Conservation (phyloP, 768 basidiomycete species). For the Mycena vulgaris region DNA sequence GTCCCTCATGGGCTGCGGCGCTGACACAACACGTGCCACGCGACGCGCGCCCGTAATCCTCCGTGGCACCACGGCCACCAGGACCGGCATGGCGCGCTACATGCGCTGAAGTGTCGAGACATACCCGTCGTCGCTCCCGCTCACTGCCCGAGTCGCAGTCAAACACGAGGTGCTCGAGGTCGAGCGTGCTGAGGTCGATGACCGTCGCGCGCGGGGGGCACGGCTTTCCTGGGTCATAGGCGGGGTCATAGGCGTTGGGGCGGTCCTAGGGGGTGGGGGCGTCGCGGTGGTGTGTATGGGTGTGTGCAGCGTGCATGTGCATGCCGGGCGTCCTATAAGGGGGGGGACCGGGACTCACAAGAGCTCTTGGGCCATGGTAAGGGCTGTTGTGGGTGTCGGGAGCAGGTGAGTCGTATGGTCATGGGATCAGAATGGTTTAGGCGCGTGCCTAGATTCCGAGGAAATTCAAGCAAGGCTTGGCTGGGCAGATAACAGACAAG, state of each 20-base stretch:
- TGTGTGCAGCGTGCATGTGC: not conserved
- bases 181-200: constrained; percentile 33
- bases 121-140: constrained; percentile 36
- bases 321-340: not conserved
- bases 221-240: not conserved
- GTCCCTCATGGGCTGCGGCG: not conserved
- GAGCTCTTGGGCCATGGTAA: not conserved
- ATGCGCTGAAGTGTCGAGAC: constrained; percentile 35
- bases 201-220: constrained; percentile 3
- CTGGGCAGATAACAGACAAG: too few species aligned
- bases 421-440: too few species aligned
- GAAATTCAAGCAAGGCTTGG: too few species aligned
- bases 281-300: constrained; percentile 2
- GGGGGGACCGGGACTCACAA: not conserved
- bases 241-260: not conserved
- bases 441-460: too few species aligned
- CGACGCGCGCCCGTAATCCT: constrained; percentile 35
- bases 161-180: constrained; percentile 32
- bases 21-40: constrained; percentile 26
- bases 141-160: constrained; percentile 36
- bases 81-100: not conserved
- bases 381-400: not conserved
- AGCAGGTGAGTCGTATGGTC: too few species aligned
- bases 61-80: not conserved
- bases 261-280: constrained; percentile 21